phyloP scores from a whole-genome alignment of 345 rosid genomes.

The Eucalyptus tenuipes region DNA sequence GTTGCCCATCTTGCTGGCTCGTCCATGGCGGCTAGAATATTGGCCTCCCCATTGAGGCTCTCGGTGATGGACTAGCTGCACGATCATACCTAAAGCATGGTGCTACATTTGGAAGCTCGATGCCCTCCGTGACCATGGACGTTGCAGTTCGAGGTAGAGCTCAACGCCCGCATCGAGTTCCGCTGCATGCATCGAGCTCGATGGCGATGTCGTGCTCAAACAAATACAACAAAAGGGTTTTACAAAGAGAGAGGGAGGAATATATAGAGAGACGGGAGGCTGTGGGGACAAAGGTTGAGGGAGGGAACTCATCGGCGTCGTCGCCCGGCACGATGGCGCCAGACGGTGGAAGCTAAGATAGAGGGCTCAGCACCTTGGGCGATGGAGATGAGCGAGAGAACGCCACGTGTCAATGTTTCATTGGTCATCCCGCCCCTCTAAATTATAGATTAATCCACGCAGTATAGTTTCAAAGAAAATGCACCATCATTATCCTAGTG shows the following conservation, averaged over 20 bases:
- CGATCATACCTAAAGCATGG: neutral
- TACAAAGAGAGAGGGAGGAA: neutral
- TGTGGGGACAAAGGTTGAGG: neutral
- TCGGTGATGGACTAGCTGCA: too few species aligned
- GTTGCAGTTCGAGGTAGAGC: neutral
- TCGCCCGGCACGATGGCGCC: neutral
- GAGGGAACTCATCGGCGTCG: neutral
- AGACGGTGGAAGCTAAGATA: neutral
- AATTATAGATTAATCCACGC: too few species aligned
- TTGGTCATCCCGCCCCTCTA: too few species aligned
- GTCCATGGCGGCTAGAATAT: too few species aligned
- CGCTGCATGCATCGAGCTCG: rapidly evolving
- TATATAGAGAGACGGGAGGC: neutral
- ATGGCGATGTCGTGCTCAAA: neutral
- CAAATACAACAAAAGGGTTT: neutral
- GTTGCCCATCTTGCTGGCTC: too few species aligned
- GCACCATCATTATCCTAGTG: too few species aligned
- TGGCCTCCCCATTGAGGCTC: too few species aligned
- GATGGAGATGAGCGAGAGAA: neutral
- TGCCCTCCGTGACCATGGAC: neutral
- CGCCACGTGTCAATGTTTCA: too few species aligned
- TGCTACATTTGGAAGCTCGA: neutral
- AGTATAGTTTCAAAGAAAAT: too few species aligned
- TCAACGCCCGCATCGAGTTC: too few species aligned
- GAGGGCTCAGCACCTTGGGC: neutral